Evolutionary conservation across 768 basidiomycete genomes (phyloP).

Genomic region (Leccinum olivaceopallidum): DNA sequence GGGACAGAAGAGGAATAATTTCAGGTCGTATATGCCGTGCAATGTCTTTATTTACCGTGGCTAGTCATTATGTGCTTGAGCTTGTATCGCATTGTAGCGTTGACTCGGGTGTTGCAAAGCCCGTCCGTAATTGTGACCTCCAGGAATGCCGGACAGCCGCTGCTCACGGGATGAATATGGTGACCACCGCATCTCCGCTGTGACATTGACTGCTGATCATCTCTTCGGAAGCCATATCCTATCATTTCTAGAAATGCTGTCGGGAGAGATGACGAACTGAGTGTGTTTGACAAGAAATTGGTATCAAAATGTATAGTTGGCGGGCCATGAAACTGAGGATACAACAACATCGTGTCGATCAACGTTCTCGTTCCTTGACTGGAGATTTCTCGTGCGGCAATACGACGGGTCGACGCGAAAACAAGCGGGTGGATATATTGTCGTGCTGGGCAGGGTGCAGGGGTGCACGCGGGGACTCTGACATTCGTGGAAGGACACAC

Average conservation of each 20-base stretch:
- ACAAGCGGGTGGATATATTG: slow-evolving; percentile 1
- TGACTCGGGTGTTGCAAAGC: too few species aligned
- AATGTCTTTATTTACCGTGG: neutral
- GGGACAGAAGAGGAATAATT: neutral
- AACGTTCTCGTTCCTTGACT: neutral
- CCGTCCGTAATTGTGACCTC: too few species aligned
- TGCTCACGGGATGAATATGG: too few species aligned
- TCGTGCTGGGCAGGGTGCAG: neutral
- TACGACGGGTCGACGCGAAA: slow-evolving; percentile 2
- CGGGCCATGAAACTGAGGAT: neutral
- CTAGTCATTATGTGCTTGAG: too few species aligned
- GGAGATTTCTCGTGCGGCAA: neutral
- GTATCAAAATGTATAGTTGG: neutral
- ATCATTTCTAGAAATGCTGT: too few species aligned
- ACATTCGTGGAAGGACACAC: neutral
- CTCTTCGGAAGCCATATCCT: too few species aligned
- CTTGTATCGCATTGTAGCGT: too few species aligned
- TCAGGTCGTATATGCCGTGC: too few species aligned
- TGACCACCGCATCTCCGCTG: too few species aligned
- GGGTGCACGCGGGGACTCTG: neutral
- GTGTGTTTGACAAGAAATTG: neutral
- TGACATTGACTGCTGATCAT: too few species aligned
- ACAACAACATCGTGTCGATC: neutral
- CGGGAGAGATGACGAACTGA: neutral
- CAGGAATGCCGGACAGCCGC: too few species aligned